A percentile compares a stretch with the other conserved stretches of the same genome.
Evolutionary conservation across 1,284 basidiomycete species (phyloP).

Genomic region (Cryptococcus sp.): DNA sequence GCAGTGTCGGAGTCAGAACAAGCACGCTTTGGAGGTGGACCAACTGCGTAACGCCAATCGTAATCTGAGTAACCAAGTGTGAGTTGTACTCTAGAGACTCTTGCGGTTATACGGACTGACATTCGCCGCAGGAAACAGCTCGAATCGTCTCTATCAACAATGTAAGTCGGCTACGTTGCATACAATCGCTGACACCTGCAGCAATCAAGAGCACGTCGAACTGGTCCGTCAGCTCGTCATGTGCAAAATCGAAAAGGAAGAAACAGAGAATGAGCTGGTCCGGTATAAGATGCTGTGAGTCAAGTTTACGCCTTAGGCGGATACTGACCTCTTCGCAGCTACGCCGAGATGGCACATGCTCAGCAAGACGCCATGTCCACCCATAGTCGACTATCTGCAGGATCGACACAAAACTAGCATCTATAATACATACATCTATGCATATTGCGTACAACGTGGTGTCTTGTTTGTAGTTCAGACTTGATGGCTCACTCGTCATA

Average conservation of each 20-base stretch:
- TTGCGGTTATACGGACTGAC: neutral
- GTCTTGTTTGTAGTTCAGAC: no score
- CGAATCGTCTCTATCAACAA: slow-evolving; percentile 71
- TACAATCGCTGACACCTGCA: slow-evolving; percentile 13
- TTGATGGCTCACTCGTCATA: slow-evolving; percentile 37
- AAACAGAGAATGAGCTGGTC: slow-evolving; percentile 85
- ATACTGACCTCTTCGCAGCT: slow-evolving; percentile 57
- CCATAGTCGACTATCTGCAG: slow-evolving; percentile 28
- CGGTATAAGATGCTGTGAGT: slow-evolving; percentile 85
- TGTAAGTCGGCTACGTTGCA: slow-evolving; percentile 60
- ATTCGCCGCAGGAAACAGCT: slow-evolving; percentile 66
- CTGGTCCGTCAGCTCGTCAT: slow-evolving; percentile 83
- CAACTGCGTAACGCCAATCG: slow-evolving; percentile 75
- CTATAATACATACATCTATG: slow-evolving; percentile 1
- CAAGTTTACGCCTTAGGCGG: neutral
- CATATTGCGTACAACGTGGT: no score
- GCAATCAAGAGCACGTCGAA: slow-evolving; percentile 54
- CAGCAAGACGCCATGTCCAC: slow-evolving; percentile 68
- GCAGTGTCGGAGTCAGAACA: slow-evolving; percentile 65
- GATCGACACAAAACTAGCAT: slow-evolving; percentile 1
- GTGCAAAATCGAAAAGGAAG: slow-evolving; percentile 80
- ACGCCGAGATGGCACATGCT: slow-evolving; percentile 84
- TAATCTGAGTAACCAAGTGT: slow-evolving; percentile 75
- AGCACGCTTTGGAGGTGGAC: slow-evolving; percentile 73
- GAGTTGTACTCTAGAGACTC: slow-evolving; percentile 49